Base-by-base conservation (phyloP, 495 filamentous ascomycete species). In the Penicillium salamii region DNA sequence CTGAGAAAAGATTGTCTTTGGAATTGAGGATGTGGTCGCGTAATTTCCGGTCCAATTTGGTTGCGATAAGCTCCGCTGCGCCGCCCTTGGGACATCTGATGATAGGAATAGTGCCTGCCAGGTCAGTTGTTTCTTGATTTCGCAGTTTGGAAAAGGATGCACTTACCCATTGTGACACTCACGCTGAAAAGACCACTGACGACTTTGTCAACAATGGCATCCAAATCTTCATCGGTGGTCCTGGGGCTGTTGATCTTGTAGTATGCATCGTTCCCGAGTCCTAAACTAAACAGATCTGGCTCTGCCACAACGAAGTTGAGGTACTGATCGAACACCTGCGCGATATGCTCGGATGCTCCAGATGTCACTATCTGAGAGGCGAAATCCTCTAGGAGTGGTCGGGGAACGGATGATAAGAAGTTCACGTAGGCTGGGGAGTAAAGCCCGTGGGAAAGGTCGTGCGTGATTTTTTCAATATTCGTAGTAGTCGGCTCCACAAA, bases 401-500 rank as follows among this genome's bases (percentile, higher is more conserved):
- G 81, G 2, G 93, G 90, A 53, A 99, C 87, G 26, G 95, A 97
- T 39, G 89, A 91, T 21, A 99, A 81, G 67, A 97, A 97, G 72
- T 99, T 99, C 67, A 99, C 83, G 59, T 97, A 93, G 57, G 95
- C 92, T 2, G 90, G 89, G 46, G 90, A 88, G 69, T 99, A 99
- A 21, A 99, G 79, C 33, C 82, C 85, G 50, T 84, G 88, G 31
- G 91, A 80, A 13, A 99, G 82, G 60, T 99, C 95, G 38, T 76
- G 78, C n/a, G 89, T 91, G 46, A 99, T 91, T 21, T 80, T 75
- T 58, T 88, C 79, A 20, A 96, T 77, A 55, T 97, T 97, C 34
- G 81, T 71, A 8, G 82, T 55, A 11, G 84, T 95, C 5, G 95
- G 95, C 61, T 99, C 95, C 57, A 97, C 80, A 12, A 99, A 79